Conservation (phyloP, 192 early-diverging fungal genomes). For the Mortierella alpina region DNA sequence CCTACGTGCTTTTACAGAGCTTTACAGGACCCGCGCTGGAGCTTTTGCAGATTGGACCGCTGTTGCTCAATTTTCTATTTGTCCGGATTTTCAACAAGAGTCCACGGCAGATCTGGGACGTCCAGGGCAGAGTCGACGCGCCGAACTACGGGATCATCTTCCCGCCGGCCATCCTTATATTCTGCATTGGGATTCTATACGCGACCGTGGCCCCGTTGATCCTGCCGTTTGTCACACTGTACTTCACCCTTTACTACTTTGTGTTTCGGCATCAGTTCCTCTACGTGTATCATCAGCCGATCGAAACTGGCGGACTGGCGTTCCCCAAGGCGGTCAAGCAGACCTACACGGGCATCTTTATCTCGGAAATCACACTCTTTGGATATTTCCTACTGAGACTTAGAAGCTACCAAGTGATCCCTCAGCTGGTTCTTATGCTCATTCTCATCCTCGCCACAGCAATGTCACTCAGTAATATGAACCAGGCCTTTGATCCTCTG, state of each 20-base stretch:
- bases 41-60: conserved; percentile 73
- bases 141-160: conserved; percentile 72
- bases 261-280: conserved; percentile 88
- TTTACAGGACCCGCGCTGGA: conserved; percentile 74
- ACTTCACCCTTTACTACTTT: conserved; percentile 77
- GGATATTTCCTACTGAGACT: conserved; percentile 75
- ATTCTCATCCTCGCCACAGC: conserved; percentile 61
- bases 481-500: conserved; percentile 68
- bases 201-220: conserved; percentile 84
- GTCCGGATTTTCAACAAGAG: conserved; percentile 72
- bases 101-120: conserved; percentile 72
- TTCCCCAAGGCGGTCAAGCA: conserved; percentile 73
- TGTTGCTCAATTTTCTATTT: conserved; percentile 71
- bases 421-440: conserved; percentile 57
- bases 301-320: conserved; percentile 71
- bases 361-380: conserved; percentile 77
- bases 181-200: conserved; percentile 80
- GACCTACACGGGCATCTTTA: conserved; percentile 74
- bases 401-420: conserved; percentile 54
- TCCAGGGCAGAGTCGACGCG: conserved; percentile 58
- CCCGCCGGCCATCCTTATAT: conserved; percentile 76
- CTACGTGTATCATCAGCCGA: conserved; percentile 73
- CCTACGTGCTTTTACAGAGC: conserved; percentile 83
- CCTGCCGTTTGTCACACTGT: conserved; percentile 77
- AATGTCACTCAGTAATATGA: conserved; percentile 63